Conservation (phyloP, 1,284 basidiomycete genomes). For the Ceratobasidium sp. region DNA sequence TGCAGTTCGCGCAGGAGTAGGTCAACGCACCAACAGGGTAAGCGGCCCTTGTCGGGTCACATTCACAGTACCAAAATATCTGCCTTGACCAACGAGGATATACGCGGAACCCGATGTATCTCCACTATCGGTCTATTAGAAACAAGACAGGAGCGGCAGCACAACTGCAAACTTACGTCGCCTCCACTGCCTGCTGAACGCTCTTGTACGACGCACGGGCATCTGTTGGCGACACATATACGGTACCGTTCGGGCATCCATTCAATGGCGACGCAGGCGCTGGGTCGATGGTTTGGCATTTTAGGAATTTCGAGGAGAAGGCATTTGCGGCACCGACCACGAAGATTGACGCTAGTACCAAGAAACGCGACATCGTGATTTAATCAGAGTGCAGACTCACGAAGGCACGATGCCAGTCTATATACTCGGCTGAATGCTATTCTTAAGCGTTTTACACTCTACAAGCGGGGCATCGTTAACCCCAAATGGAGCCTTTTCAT, state of each 20-base stretch:
- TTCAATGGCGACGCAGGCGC: constrained; percentile 12
- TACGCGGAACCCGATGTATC: constrained; percentile 9
- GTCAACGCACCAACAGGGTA: constrained; percentile 1
- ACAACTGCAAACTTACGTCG: not conserved
- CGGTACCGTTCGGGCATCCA: constrained; percentile 26
- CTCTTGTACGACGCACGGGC: constrained; percentile 9
- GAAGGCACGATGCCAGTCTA: not conserved
- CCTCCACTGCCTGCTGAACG: constrained; percentile 19
- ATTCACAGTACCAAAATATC: constrained; percentile 19
- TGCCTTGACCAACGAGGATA: constrained; percentile 24
- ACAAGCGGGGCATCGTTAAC: not conserved
- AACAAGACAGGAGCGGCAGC: not conserved
- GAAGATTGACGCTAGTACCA: not conserved
- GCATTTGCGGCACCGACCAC: not conserved
- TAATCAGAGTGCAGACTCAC: not conserved
- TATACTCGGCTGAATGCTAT: constrained; percentile 3
- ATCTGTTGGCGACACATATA: constrained; percentile 26
- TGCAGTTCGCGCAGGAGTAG: too few species aligned
- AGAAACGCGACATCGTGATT: not conserved
- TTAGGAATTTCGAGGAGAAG: constrained; percentile 22
- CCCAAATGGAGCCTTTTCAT: not conserved
- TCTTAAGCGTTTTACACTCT: not conserved
- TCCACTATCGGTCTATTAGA: not conserved
- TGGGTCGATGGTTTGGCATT: constrained; percentile 21
- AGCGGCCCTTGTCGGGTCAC: constrained; percentile 26